phyloP scores from a whole-genome alignment of 1,284 basidiomycete species.

The Takashimella tepidaria region DNA sequence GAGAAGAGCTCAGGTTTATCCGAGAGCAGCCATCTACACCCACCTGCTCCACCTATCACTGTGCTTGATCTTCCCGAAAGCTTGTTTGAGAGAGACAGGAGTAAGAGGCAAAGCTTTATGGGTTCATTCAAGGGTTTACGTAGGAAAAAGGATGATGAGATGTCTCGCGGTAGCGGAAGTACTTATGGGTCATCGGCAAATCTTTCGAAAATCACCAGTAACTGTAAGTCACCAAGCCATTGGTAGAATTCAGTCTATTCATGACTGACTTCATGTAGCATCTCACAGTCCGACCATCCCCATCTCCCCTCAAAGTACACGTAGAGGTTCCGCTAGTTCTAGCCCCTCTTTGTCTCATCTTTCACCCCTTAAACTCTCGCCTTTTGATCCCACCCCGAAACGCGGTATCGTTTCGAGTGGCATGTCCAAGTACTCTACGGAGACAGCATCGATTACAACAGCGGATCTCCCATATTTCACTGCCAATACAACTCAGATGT shows the following conservation, averaged over 20 bases:
- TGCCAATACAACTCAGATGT: background rate
- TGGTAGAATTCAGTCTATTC: too few species aligned
- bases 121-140: constrained; percentile 21
- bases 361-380: background rate
- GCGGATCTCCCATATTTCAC: background rate
- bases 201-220: background rate
- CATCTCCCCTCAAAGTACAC: background rate
- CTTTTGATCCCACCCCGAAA: background rate
- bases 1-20: background rate
- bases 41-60: constrained; percentile 18
- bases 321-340: background rate
- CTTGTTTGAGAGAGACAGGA: constrained; percentile 10
- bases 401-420: background rate
- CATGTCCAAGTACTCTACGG: background rate
- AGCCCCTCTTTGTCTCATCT: background rate
- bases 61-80: constrained; percentile 20
- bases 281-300: background rate
- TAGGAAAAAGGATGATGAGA: constrained; percentile 6
- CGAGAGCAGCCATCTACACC: background rate
- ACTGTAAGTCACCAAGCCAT: too few species aligned
- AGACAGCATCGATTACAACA: background rate
- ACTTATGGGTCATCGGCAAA: background rate
- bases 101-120: constrained; percentile 21
- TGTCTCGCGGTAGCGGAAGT: background rate
- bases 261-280: background rate